Base-by-base conservation (phyloP, 768 basidiomycete species). In the Dioszegia crocea region DNA sequence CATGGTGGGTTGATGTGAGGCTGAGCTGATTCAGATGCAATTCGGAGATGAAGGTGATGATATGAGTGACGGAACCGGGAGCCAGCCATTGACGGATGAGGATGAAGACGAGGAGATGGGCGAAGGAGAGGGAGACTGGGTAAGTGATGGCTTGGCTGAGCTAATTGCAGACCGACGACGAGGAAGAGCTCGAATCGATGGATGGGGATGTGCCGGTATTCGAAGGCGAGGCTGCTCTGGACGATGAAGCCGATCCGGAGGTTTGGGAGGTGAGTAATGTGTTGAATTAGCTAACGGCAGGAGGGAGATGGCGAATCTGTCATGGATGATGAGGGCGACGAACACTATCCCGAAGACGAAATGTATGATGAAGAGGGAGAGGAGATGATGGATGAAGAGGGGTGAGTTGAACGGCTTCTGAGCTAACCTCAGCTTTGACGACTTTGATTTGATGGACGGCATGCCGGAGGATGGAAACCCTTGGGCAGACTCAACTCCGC, bases 191-290 rank as follows among this genome's bases (percentile, higher is more conserved):
- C 9, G 67, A 64, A 36, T 44, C 44, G 3, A 21, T 52, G n/a
- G 24, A 55, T 17, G 58, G 41, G 2, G 60, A 57, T 29, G 51
- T 9, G 30, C 33, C 44, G 8, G 30, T 48, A 9, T 45, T 54
- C 27, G 51, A 58, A 21, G 40, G 24, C 17, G 48, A 57, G 24
- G 58, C 33, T 4, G 43, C 38, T 11, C 51, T 59, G 60, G 65
- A 63, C 12, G 84, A 82, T 49, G 81, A 78, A 17, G 81, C 78
- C 11, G 82, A 78, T 9, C 82, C 80, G 47, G 76, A 76, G 6
- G 39, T 23, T n/a, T 56, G 54, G 54, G 54, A 56, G 19, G 54
- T 56, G 29, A 45, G 43, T 33, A 23, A n/a, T 10, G 19, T 4
- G 1, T 16, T 5, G 41, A 14, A 16, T 27, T 11, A 4, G 39